Evolutionary conservation across 495 filamentous ascomycete genomes (phyloP).

Genomic region (Daldinia loculata): DNA sequence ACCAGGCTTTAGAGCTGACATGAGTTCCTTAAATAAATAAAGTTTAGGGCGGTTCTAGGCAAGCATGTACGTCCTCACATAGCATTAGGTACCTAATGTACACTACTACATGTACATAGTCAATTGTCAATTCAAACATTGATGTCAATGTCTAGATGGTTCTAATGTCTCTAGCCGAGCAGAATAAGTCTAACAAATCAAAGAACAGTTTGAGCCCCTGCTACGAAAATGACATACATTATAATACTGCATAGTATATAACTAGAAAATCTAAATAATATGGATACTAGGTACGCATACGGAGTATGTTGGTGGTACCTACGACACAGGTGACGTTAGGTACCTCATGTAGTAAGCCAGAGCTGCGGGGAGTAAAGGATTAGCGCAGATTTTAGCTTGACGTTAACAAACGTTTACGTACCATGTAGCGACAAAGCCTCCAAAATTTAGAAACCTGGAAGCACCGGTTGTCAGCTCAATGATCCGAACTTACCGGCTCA

Average conservation of each 20-base stretch:
- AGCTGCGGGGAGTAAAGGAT: constrained; percentile 11
- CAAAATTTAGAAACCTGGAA: not conserved
- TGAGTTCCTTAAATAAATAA: constrained; percentile 8
- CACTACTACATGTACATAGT: not conserved
- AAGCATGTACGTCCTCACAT: not conserved
- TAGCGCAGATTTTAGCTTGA: constrained; percentile 11
- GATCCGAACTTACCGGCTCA: constrained; percentile 33
- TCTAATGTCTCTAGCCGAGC: not conserved
- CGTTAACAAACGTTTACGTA: constrained; percentile 21
- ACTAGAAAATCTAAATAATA: not conserved
- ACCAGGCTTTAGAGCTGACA: not conserved
- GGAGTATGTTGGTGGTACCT: no score
- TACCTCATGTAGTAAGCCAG: constrained; percentile 4
- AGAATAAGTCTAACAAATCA: not conserved
- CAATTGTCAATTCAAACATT: not conserved
- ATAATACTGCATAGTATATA: not conserved
- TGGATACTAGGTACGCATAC: no score
- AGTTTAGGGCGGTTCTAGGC: not conserved
- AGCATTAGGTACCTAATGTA: not conserved
- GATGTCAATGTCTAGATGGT: not conserved
- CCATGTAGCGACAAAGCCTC: not conserved
- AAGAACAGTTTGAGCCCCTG: not conserved
- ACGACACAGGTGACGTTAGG: no score
- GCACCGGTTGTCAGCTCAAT: not conserved
- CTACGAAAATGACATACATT: not conserved